phyloP scores from a whole-genome alignment of 805 yeast species.

The Candida andamanensis region DNA sequence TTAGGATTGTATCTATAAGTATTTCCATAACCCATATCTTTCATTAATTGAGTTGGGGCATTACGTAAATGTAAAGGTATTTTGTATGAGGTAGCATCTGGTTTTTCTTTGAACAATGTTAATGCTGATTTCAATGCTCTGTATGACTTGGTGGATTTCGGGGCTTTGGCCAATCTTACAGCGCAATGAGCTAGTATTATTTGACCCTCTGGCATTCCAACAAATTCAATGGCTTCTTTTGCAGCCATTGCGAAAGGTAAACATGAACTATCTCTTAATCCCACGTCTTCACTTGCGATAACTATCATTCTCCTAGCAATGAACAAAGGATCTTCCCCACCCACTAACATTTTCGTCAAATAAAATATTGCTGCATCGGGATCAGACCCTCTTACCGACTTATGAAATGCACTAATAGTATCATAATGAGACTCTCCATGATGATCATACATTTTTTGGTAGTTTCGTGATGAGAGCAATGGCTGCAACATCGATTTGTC shows the following conservation, averaged over 20 bases:
- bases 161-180: slow-evolving; percentile 79
- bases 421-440: slow-evolving; percentile 93
- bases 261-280: slow-evolving; percentile 75
- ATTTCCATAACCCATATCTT: slow-evolving; percentile 77
- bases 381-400: slow-evolving; percentile 83
- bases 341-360: slow-evolving; percentile 79
- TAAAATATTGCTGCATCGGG: slow-evolving; percentile 89
- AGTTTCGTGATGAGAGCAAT: slow-evolving; percentile 38
- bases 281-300: slow-evolving; percentile 94
- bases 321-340: slow-evolving; percentile 92
- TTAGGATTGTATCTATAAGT: slow-evolving; percentile 88
- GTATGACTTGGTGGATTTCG: slow-evolving; percentile 82
- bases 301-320: slow-evolving; percentile 88
- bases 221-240: slow-evolving; percentile 78
- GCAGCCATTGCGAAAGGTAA: slow-evolving; percentile 84
- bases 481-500: slow-evolving; percentile 36
- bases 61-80: slow-evolving; percentile 83
- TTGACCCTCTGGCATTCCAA: slow-evolving; percentile 95
- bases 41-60: slow-evolving; percentile 92
- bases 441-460: slow-evolving; percentile 65
- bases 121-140: slow-evolving; percentile 73
- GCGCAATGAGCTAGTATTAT: slow-evolving; percentile 87
- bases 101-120: slow-evolving; percentile 49
- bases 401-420: slow-evolving; percentile 92
- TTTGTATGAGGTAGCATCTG: slow-evolving; percentile 54